Percentiles rank a stretch among this genome's conserved stretches.
These are phyloP conservation scores for Barnettozyma vustinii DNA, from an alignment of 805 yeast species.

Conservation along the genomic window DNA sequence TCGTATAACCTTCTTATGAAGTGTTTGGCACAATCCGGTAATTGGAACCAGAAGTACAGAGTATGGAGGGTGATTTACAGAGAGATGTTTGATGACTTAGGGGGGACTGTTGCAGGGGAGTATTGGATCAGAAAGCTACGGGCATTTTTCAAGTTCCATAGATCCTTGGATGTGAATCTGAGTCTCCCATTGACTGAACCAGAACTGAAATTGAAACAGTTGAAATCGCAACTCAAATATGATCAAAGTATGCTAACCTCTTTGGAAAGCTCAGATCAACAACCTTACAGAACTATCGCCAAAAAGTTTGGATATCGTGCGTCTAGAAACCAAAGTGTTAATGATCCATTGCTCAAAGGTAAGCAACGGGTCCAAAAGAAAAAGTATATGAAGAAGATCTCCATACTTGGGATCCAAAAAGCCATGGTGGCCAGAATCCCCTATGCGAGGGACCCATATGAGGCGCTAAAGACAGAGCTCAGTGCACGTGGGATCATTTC, in stretches of 20 bases:
- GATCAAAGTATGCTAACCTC: conserved; percentile 4
- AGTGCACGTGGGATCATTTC: conserved; percentile 17
- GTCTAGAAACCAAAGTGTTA: background rate
- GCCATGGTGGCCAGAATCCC: conserved; percentile 27
- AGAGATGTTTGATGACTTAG: conserved; percentile 15
- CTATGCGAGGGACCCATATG: conserved; percentile 28
- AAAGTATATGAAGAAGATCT: conserved; percentile 21
- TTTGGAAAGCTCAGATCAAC: conserved; percentile 4
- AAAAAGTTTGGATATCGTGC: conserved; percentile 15
- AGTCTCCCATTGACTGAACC: conserved; percentile 14
- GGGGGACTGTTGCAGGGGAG: conserved; percentile 19
- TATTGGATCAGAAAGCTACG: conserved; percentile 23
- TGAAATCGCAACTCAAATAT: conserved; percentile 1
- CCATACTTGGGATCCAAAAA: conserved; percentile 25
- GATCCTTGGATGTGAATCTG: conserved; percentile 14
- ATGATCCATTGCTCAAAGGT: background rate
- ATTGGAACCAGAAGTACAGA: conserved; percentile 21
- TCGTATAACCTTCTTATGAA: conserved; percentile 32
- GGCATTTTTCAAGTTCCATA: conserved; percentile 17
- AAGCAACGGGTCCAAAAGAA: conserved; percentile 7
- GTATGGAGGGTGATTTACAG: conserved; percentile 24
- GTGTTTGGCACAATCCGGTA: conserved; percentile 30
- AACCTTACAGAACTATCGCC: conserved; percentile 6
- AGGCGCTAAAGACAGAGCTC: conserved; percentile 28
- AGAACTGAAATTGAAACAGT: conserved; percentile 10